A percentile compares a stretch with the other conserved stretches of the same genome.
phyloP scores from a whole-genome alignment of 2,329 filamentous ascomycete species.

The Dactylellina drechsleri region DNA sequence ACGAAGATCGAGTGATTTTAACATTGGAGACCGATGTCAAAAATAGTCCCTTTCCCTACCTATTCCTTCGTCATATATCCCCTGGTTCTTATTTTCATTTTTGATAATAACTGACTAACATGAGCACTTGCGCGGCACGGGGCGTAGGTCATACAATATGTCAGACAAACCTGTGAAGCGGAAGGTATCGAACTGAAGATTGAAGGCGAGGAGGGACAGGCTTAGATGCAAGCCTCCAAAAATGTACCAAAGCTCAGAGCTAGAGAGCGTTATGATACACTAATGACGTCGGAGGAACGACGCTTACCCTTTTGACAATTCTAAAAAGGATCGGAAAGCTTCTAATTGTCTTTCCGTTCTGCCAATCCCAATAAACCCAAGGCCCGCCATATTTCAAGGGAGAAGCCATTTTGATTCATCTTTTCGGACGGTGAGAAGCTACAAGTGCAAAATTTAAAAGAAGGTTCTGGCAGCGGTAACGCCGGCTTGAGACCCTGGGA shows the following conservation, averaged over 20 bases:
- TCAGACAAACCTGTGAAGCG: constrained; percentile 42
- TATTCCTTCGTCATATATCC: constrained; percentile 6
- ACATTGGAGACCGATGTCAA: not conserved
- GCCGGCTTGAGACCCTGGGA: not conserved
- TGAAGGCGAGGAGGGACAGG: constrained; percentile 38
- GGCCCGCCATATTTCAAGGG: too few relatives aligned
- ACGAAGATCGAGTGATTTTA: constrained; percentile 5
- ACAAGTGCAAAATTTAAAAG: not conserved
- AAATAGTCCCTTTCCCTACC: too few relatives aligned
- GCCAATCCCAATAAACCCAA: not conserved
- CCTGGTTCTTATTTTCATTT: not conserved
- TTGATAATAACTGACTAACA: constrained; percentile 26
- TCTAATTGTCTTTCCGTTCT: constrained; percentile 26
- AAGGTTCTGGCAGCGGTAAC: not conserved
- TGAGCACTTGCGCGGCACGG: constrained; percentile 27
- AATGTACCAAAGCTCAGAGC: not conserved
- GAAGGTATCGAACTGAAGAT: constrained; percentile 52
- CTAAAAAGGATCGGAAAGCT: not conserved
- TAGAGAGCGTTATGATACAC: constrained; percentile 8
- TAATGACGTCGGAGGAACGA: constrained; percentile 12
- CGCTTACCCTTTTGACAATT: not conserved
- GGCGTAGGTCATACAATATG: constrained; percentile 50
- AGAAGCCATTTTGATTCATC: not conserved
- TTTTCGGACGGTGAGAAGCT: not conserved
- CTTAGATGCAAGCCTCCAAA: constrained; percentile 14